Conservation (phyloP, 768 basidiomycete genomes). For the Hericium erinaceus region DNA sequence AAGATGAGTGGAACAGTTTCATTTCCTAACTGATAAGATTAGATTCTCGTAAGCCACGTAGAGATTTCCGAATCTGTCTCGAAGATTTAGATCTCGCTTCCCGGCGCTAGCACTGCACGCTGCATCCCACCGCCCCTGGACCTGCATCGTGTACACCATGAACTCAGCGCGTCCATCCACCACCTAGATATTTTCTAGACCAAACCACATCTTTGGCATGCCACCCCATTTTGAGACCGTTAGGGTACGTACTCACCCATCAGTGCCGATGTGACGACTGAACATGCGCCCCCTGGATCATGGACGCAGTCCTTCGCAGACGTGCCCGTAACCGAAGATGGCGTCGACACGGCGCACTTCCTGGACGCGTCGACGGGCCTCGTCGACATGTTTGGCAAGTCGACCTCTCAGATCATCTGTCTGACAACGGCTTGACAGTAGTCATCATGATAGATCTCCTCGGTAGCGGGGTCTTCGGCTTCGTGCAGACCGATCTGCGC, state of each 20-base stretch:
- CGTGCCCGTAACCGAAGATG: constrained; percentile 63
- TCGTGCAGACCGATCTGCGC: constrained; percentile 63
- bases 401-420: constrained; percentile 1
- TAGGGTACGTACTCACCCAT: constrained; percentile 33
- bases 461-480: constrained; percentile 61
- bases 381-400: constrained; percentile 58
- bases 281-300: not conserved
- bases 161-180: too few species aligned
- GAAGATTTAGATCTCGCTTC: not conserved
- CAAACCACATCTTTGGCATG: constrained; percentile 20
- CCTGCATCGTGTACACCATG: too few species aligned
- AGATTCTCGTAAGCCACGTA: not conserved
- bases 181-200: too few species aligned
- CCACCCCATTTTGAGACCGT: constrained; percentile 61
- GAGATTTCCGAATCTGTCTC: not conserved
- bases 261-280: not conserved
- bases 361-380: constrained; percentile 86
- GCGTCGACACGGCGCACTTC: constrained; percentile 75
- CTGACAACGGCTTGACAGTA: not conserved
- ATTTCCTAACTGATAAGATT: not conserved
- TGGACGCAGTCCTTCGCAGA: constrained; percentile 71
- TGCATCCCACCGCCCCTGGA: not conserved
- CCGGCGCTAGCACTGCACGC: not conserved
- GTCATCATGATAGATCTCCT: constrained; percentile 42
- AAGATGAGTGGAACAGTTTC: too few species aligned